phyloP scores from a whole-genome alignment of 306 rosid genomes.

The Quercus alba region DNA sequence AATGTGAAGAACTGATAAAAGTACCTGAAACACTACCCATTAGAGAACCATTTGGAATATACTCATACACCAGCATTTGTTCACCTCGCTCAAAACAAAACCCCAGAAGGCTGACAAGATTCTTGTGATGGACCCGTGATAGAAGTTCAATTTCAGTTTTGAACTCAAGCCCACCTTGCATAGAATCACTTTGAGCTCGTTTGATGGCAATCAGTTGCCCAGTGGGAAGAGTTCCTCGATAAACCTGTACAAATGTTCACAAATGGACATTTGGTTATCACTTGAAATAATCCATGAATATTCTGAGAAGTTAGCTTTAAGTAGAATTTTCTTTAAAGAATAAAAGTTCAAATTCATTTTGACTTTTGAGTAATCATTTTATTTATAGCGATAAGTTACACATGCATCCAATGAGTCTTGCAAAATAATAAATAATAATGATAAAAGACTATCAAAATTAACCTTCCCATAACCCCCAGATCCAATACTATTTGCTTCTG shows the following conservation, averaged over 20 bases:
- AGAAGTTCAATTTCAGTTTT: conserved; percentile 58
- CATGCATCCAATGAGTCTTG: no score
- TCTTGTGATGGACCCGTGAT: conserved; percentile 57
- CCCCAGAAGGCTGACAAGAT: conserved; percentile 47
- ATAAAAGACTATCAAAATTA: neutral
- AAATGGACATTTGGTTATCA: neutral
- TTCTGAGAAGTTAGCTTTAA: neutral
- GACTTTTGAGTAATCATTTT: neutral
- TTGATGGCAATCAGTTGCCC: conserved; percentile 48
- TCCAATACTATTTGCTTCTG: conserved; percentile 32
- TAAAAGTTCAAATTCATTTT: neutral
- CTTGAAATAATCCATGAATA: neutral
- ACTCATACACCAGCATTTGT: conserved; percentile 52
- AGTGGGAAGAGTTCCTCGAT: conserved; percentile 32
- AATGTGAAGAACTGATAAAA: neutral
- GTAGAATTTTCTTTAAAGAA: neutral
- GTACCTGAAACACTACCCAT: conserved; percentile 46
- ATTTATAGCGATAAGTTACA: no score
- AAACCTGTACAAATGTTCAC: conserved; percentile 32
- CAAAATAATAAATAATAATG: neutral
- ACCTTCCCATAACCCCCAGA: conserved; percentile 88
- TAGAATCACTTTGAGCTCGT: conserved; percentile 37
- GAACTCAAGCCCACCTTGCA: conserved; percentile 41
- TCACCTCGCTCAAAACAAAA: conserved; percentile 54
- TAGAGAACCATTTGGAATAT: conserved; percentile 43